Evolutionary conservation across 2,329 filamentous ascomycete genomes (phyloP).

Genomic region (Myriosclerotinia duriaeana): DNA sequence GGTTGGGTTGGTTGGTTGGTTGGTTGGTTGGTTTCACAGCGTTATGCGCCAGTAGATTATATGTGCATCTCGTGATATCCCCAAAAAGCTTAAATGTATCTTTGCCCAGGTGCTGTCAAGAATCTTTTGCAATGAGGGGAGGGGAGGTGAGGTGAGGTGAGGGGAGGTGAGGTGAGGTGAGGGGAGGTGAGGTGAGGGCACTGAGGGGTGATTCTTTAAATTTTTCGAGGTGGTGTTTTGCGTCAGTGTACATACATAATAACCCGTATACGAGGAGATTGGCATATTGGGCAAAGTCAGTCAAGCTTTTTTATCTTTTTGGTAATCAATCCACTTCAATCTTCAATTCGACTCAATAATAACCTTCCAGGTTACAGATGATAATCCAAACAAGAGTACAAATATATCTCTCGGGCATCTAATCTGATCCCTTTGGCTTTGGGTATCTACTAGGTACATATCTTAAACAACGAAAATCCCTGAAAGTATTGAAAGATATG

Average conservation of each 20-base stretch:
- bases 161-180: constrained; percentile 6
- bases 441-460: too few relatives aligned
- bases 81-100: too few relatives aligned
- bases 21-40: constrained; percentile 2
- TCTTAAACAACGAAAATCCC: neutral
- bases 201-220: constrained; percentile 9
- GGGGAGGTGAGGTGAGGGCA: too few relatives aligned
- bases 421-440: too few relatives aligned
- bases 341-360: neutral
- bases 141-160: neutral
- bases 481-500: neutral
- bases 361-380: too few relatives aligned
- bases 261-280: too few relatives aligned
- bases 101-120: neutral
- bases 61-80: neutral
- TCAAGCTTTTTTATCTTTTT: constrained; percentile 1
- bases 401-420: too few relatives aligned
- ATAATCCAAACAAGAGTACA: too few relatives aligned
- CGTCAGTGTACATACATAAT: constrained; percentile 15
- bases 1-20: constrained; percentile 1
- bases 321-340: too few relatives aligned
- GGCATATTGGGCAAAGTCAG: neutral
- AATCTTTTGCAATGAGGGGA: neutral
- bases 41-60: neutral
- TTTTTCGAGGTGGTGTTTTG: neutral